Conservation (phyloP, 2,329 filamentous ascomycete species). For the Ophiocordyceps robertsii region DNA sequence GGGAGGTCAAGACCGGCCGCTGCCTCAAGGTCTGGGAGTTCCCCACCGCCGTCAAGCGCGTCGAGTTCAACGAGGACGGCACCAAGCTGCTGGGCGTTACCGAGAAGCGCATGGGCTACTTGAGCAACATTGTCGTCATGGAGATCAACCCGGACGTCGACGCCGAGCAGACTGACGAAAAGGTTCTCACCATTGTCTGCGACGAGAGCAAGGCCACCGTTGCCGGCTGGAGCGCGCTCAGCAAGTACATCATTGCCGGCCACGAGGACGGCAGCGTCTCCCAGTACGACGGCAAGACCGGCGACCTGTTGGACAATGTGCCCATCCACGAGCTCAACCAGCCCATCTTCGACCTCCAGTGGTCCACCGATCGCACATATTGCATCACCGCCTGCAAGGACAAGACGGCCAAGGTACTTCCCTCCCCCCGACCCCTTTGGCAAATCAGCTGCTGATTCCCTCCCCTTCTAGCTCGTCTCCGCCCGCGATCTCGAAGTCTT, state of each 20-base stretch:
- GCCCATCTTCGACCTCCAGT: constrained; percentile 86
- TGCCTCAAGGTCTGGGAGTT: constrained; percentile 97
- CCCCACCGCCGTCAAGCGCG: constrained; percentile 89
- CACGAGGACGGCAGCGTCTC: constrained; percentile 94
- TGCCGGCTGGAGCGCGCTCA: constrained; percentile 88
- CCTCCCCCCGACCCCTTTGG: neutral
- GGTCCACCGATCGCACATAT: constrained; percentile 86
- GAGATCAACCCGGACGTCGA: constrained; percentile 76
- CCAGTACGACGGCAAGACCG: constrained; percentile 83
- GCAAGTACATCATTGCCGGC: constrained; percentile 92
- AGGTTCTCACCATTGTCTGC: constrained; percentile 75
- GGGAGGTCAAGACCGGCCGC: constrained; percentile 88
- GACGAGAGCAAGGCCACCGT: constrained; percentile 95
- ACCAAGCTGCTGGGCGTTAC: constrained; percentile 84
- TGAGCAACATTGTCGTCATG: constrained; percentile 86
- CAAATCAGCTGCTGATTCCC: constrained; percentile 4
- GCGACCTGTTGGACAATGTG: constrained; percentile 68
- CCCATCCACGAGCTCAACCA: constrained; percentile 75
- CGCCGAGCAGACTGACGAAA: constrained; percentile 75
- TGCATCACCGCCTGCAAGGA: constrained; percentile 98
- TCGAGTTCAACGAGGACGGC: constrained; percentile 94
- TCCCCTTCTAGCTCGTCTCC: constrained; percentile 52
- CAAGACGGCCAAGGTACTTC: constrained; percentile 75
- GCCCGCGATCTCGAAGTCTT: constrained; percentile 77
- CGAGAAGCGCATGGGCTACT: constrained; percentile 94